Conservation (phyloP, 495 filamentous ascomycete genomes). For the Amphirosellinia nigrospora region DNA sequence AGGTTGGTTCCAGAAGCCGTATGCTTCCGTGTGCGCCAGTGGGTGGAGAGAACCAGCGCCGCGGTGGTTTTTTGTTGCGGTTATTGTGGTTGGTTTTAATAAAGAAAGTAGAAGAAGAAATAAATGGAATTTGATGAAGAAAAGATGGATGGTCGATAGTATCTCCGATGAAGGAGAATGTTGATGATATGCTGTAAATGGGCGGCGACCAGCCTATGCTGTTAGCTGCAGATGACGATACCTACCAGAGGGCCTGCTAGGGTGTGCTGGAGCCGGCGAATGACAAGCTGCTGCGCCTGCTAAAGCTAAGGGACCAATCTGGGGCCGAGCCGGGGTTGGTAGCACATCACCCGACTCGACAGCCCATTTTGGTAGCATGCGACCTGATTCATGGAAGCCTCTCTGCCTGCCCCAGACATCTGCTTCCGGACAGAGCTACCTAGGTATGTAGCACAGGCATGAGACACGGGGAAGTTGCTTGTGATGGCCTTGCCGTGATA, state of each 20-base stretch:
- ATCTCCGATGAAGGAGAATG: constrained; percentile 10
- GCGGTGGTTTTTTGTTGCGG: background rate
- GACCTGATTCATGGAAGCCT: background rate
- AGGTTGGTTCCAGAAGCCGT: background rate
- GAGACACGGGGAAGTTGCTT: background rate
- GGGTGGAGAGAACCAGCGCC: background rate
- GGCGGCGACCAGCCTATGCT: background rate
- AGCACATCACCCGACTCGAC: constrained; percentile 12
- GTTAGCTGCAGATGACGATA: background rate
- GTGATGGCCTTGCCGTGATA: background rate
- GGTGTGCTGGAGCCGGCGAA: background rate
- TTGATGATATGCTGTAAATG: constrained; percentile 1
- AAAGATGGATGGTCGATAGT: background rate
- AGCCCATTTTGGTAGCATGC: constrained; percentile 2
- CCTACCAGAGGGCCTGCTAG: too few species aligned
- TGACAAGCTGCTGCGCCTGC: background rate
- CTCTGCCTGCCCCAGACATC: background rate
- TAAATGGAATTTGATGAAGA: too few species aligned
- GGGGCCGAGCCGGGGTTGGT: constrained; percentile 4
- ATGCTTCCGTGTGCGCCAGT: background rate
- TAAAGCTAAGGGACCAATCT: background rate
- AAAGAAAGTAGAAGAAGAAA: too few species aligned
- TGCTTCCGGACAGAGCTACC: background rate
- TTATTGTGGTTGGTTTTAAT: too few species aligned
- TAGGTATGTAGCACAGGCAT: background rate